Percentiles rank a stretch among this genome's conserved stretches.
These are phyloP conservation scores for Sugiyamaella valdiviana DNA, from an alignment of 805 yeast genomes.

Conservation along the genomic window DNA sequence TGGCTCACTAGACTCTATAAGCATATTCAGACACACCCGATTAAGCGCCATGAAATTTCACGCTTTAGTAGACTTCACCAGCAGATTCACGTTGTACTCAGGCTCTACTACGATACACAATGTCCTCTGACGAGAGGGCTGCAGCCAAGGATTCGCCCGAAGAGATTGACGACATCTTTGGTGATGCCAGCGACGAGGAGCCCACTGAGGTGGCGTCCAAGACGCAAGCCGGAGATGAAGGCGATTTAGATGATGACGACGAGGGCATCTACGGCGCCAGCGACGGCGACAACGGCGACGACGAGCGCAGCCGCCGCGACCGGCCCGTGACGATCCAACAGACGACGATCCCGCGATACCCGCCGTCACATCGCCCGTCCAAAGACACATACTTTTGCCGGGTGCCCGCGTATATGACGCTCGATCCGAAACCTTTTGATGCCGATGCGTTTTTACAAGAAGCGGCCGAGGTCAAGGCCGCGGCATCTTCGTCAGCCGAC, in stretches of 20 bases:
- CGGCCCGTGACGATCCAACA: conserved; percentile 16
- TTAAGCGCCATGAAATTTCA: background rate
- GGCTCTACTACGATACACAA: background rate
- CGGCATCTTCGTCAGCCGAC: conserved; percentile 30
- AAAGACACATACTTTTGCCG: conserved; percentile 45
- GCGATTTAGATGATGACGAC: conserved; percentile 6
- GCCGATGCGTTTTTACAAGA: conserved; percentile 57
- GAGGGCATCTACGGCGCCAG: conserved; percentile 17
- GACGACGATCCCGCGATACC: conserved; percentile 30
- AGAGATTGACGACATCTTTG: background rate
- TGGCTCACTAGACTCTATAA: background rate
- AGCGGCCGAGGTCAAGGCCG: conserved; percentile 35
- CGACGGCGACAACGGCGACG: conserved; percentile 12
- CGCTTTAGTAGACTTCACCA: background rate
- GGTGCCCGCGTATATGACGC: conserved; percentile 74
- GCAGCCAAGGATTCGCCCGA: background rate
- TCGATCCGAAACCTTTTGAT: conserved; percentile 85
- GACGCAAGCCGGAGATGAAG: conserved; percentile 2
- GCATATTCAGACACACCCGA: background rate
- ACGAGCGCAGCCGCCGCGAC: conserved; percentile 4
- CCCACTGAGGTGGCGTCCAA: background rate
- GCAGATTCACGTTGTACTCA: background rate
- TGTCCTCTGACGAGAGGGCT: conserved; percentile 13
- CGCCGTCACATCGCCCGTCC: conserved; percentile 23
- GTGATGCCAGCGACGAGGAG: conserved; percentile 1